These are phyloP conservation scores for Boletus fagicola DNA, from an alignment of 768 basidiomycete species.

Conservation along the genomic window DNA sequence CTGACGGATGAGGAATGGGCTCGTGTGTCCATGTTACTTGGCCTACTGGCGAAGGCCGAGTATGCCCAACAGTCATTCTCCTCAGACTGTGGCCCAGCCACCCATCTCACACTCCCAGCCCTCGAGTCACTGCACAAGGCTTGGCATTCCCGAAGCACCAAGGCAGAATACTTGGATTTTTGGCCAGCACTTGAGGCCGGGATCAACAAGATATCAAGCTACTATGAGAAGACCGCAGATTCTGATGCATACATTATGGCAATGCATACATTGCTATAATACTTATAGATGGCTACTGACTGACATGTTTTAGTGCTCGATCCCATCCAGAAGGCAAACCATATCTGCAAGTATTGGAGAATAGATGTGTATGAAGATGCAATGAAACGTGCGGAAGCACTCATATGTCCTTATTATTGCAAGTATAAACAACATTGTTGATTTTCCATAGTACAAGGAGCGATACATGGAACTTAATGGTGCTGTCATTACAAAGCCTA, in stretches of 20 bases:
- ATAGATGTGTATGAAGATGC: too few species aligned
- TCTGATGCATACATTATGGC: neutral
- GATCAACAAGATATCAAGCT: neutral
- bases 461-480: too few species aligned
- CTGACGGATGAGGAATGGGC: neutral
- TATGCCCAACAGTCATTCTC: neutral
- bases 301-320: neutral
- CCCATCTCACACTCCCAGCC: neutral
- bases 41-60: neutral
- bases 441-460: too few species aligned
- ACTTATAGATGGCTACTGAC: neutral
- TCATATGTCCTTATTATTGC: too few species aligned
- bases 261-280: neutral
- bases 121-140: neutral
- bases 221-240: neutral
- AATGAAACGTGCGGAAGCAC: too few species aligned
- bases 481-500: too few species aligned
- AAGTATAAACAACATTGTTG: too few species aligned
- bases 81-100: neutral
- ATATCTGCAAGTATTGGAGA: neutral
- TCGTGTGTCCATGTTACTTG: neutral
- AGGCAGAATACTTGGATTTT: neutral
- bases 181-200: neutral
- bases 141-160: neutral
- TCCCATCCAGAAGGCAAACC: neutral